Percentiles rank a stretch among this genome's conserved stretches.
phyloP scores from a whole-genome alignment of 2,329 filamentous ascomycete genomes.

The Beauveria pseudobassiana region DNA sequence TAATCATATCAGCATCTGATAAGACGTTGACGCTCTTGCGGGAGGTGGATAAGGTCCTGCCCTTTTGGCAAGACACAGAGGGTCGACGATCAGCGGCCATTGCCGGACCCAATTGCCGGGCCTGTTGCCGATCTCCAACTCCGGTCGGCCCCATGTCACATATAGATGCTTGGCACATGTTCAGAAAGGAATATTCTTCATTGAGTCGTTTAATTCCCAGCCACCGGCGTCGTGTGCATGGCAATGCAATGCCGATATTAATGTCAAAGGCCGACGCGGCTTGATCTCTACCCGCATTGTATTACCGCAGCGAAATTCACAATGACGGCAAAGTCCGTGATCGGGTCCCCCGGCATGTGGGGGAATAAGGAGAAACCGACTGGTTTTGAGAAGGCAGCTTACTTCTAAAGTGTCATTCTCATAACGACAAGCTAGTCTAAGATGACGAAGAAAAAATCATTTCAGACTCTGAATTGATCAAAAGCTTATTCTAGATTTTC shows the following conservation, averaged over 20 bases:
- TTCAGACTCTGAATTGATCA: too few relatives aligned
- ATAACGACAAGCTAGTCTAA: too few relatives aligned
- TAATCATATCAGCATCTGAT: background rate
- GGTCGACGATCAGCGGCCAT: background rate
- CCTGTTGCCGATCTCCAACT: background rate
- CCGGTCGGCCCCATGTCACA: background rate
- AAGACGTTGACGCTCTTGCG: background rate
- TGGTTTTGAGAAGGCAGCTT: too few relatives aligned
- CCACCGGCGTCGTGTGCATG: background rate
- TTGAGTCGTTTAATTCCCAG: background rate
- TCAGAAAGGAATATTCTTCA: background rate
- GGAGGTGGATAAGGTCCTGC: background rate
- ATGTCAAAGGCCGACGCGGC: background rate
- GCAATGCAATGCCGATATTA: background rate
- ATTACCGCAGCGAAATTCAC: background rate
- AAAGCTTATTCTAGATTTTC: too few relatives aligned
- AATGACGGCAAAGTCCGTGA: background rate
- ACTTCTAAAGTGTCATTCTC: too few relatives aligned
- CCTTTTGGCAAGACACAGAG: background rate
- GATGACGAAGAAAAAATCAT: too few relatives aligned
- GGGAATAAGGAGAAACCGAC: too few relatives aligned
- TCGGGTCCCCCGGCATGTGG: background rate
- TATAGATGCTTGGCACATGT: background rate
- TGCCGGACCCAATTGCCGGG: background rate
- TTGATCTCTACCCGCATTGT: background rate